Percentiles rank a stretch among this genome's conserved stretches.
Conservation (phyloP, 768 basidiomycete species). For the Boletales sp. region DNA sequence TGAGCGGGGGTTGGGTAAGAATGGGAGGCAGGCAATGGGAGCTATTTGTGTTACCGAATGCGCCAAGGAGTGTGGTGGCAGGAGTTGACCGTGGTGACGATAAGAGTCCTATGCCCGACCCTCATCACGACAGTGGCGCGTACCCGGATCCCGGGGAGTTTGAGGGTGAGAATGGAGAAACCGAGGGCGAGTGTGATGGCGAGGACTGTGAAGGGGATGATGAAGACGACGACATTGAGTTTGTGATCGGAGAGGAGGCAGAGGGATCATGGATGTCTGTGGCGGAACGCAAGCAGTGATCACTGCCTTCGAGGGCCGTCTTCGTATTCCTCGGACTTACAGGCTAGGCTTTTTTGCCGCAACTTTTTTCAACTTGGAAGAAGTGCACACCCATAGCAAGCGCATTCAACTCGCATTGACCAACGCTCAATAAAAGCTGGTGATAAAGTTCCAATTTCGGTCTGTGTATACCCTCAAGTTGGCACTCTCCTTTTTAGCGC, state of each 20-base stretch:
- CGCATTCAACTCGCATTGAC: slow-evolving; percentile 11
- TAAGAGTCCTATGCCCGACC: not conserved
- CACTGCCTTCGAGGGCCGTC: not conserved
- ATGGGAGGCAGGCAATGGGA: slow-evolving; percentile 60
- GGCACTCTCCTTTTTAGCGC: not conserved
- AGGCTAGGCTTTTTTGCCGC: slow-evolving; percentile 7
- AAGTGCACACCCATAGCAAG: not conserved
- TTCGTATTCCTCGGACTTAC: slow-evolving; percentile 5
- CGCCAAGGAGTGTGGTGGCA: slow-evolving; percentile 41
- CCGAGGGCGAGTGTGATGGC: slow-evolving; percentile 28
- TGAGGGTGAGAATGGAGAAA: slow-evolving; percentile 21
- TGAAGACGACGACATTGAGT: slow-evolving; percentile 75
- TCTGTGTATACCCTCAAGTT: slow-evolving; percentile 18
- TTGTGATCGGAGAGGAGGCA: slow-evolving; percentile 56
- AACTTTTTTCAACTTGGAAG: slow-evolving; percentile 13
- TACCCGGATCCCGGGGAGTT: slow-evolving; percentile 6
- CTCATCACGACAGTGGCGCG: not conserved
- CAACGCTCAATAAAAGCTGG: slow-evolving; percentile 3
- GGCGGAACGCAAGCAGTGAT: slow-evolving; percentile 28
- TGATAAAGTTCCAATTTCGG: slow-evolving; percentile 3
- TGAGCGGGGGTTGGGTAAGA: slow-evolving; percentile 64
- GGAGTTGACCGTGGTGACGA: not conserved
- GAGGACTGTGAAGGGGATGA: slow-evolving; percentile 44
- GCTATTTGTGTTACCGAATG: slow-evolving; percentile 56
- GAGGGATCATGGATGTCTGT: slow-evolving; percentile 35